Conservation (phyloP, 2,329 filamentous ascomycete genomes). For the Monilinia fructigena region DNA sequence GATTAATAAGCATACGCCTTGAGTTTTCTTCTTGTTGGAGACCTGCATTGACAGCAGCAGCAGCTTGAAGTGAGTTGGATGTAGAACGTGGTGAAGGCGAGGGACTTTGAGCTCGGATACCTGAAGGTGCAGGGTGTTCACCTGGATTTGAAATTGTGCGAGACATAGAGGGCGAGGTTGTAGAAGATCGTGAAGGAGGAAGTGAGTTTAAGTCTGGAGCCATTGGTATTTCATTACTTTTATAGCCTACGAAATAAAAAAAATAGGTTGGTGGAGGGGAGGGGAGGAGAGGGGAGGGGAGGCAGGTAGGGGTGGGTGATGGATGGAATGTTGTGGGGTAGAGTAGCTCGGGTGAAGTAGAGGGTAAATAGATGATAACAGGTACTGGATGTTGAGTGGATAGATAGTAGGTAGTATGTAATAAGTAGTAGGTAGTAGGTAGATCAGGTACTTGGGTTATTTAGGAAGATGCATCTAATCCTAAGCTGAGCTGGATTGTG, state of each 20-base stretch:
- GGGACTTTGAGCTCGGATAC: constrained; percentile 49
- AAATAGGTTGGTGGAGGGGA: background rate
- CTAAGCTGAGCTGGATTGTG: too few species aligned
- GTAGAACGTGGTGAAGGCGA: constrained; percentile 63
- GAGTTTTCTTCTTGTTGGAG: constrained; percentile 63
- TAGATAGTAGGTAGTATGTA: too few species aligned
- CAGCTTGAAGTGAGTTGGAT: constrained; percentile 70
- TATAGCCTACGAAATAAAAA: background rate
- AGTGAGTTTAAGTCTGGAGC: constrained; percentile 59
- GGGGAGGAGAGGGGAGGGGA: background rate
- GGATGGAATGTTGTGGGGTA: constrained; percentile 12
- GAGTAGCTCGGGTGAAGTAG: too few species aligned
- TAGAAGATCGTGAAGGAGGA: constrained; percentile 46
- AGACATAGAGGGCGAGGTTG: constrained; percentile 41
- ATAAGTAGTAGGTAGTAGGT: too few species aligned
- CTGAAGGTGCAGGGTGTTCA: constrained; percentile 30
- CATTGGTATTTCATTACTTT: constrained; percentile 26
- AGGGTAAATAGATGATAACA: too few species aligned
- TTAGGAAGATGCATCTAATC: too few species aligned
- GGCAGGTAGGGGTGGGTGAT: background rate
- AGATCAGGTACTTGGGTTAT: too few species aligned
- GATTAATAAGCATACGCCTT: constrained; percentile 46
- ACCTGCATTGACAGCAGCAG: constrained; percentile 75
- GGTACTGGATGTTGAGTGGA: too few species aligned
- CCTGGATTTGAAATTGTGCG: constrained; percentile 43